A percentile compares a stretch with the other conserved stretches of the same genome.
Conservation (phyloP, 2,329 filamentous ascomycete species). For the Byssothecium circinans region DNA sequence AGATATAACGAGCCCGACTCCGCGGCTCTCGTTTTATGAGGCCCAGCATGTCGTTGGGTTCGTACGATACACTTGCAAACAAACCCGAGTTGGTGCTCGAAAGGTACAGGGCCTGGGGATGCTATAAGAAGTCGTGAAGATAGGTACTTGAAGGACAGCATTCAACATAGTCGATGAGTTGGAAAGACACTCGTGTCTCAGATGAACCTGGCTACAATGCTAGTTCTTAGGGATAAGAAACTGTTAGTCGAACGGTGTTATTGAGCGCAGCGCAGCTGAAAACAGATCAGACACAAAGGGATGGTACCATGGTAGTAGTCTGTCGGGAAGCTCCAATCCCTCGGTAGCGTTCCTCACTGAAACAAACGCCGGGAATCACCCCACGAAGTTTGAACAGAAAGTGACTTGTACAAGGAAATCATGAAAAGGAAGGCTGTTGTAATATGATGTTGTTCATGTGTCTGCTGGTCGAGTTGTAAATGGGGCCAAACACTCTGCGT, state of each 20-base stretch:
- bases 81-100: not conserved
- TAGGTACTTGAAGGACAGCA: conserved; percentile 1
- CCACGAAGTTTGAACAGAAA: no score
- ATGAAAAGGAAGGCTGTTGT: not conserved
- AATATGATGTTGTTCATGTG: not conserved
- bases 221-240: conserved; percentile 4
- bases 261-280: conserved; percentile 16
- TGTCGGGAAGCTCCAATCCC: conserved; percentile 2
- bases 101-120: not conserved
- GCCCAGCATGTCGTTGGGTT: conserved; percentile 1
- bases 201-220: conserved; percentile 4
- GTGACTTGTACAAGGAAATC: not conserved
- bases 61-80: conserved; percentile 2
- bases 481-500: conserved; percentile 1
- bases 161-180: conserved; percentile 3
- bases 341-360: conserved; percentile 13
- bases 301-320: conserved; percentile 7
- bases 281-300: conserved; percentile 24
- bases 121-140: conserved; percentile 2
- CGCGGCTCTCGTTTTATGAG: not conserved
- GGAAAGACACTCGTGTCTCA: conserved; percentile 8
- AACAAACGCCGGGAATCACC: conserved; percentile 4
- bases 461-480: not conserved
- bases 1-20: not conserved
- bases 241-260: conserved; percentile 1